phyloP scores from a whole-genome alignment of 768 basidiomycete species.

The Auricularia sp. region DNA sequence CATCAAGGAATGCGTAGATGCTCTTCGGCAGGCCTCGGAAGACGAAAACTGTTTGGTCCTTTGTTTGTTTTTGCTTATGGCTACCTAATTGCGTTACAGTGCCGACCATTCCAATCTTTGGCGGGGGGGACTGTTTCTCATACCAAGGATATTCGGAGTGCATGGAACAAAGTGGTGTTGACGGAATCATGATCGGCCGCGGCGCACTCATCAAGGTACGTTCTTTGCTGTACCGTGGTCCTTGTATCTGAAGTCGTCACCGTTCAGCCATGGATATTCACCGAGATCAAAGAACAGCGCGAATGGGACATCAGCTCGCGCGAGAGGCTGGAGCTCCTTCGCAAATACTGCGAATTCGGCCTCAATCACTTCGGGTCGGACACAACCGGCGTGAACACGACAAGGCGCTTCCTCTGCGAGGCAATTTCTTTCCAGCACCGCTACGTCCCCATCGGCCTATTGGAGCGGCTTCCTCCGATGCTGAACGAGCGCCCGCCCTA shows the following conservation, averaged over 20 bases:
- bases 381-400: slow-evolving; percentile 81
- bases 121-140: slow-evolving; percentile 92
- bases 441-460: slow-evolving; percentile 87
- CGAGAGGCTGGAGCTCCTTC: slow-evolving; percentile 71
- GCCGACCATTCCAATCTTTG: slow-evolving; percentile 85
- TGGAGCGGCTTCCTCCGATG: slow-evolving; percentile 68
- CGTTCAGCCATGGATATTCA: slow-evolving; percentile 71
- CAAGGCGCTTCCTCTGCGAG: slow-evolving; percentile 90
- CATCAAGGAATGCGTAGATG: slow-evolving; percentile 76
- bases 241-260: background rate
- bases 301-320: slow-evolving; percentile 90
- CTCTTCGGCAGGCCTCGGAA: slow-evolving; percentile 58
- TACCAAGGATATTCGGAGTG: slow-evolving; percentile 71
- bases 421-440: slow-evolving; percentile 93
- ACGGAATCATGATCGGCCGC: slow-evolving; percentile 91
- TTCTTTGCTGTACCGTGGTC: slow-evolving; percentile 14
- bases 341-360: slow-evolving; percentile 81
- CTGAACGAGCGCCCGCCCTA: slow-evolving; percentile 90
- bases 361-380: slow-evolving; percentile 80
- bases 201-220: slow-evolving; percentile 83
- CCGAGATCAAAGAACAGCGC: slow-evolving; percentile 82
- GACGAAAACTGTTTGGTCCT: slow-evolving; percentile 56
- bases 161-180: slow-evolving; percentile 73
- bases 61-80: background rate
- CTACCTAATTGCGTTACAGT: slow-evolving; percentile 33